phyloP scores from a whole-genome alignment of 129 eudicot genomes.

The Centella asiatica region DNA sequence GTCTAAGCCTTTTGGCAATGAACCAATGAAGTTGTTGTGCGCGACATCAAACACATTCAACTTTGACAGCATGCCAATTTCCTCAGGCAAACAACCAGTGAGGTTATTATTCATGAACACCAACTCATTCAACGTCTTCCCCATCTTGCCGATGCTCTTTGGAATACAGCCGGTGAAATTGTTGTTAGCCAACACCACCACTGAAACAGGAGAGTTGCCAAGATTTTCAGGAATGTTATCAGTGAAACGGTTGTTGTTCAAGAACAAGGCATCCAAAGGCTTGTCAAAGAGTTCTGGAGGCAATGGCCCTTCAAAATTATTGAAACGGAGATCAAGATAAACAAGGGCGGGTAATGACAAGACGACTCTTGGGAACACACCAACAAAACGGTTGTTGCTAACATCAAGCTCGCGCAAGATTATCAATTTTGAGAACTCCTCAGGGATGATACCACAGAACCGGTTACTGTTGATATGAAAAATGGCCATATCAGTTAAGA shows the following conservation, averaged over 20 bases:
- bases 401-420: slow-evolving; percentile 59
- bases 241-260: slow-evolving; percentile 64
- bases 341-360: slow-evolving; percentile 35
- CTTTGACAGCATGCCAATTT: slow-evolving; percentile 26
- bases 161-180: slow-evolving; percentile 71
- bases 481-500: slow-evolving; percentile 52
- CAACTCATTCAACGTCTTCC: slow-evolving; percentile 35
- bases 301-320: slow-evolving; percentile 71
- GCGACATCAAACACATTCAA: slow-evolving; percentile 40
- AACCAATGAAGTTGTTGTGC: slow-evolving; percentile 40
- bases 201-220: slow-evolving; percentile 65
- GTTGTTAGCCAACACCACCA: slow-evolving; percentile 58
- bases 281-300: slow-evolving; percentile 57
- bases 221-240: slow-evolving; percentile 53
- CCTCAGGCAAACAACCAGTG: slow-evolving; percentile 69
- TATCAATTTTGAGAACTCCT: slow-evolving; percentile 31
- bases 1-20: slow-evolving; percentile 38
- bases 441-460: slow-evolving; percentile 66
- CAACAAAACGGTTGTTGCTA: slow-evolving; percentile 77
- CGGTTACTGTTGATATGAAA: slow-evolving; percentile 75
- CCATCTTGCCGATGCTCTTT: slow-evolving; percentile 55
- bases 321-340: slow-evolving; percentile 68
- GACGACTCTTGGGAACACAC: slow-evolving; percentile 56
- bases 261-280: slow-evolving; percentile 51
- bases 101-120: slow-evolving; percentile 41